Evolutionary conservation across 75 land plant species (phyloP).

Genomic region (Azolla pinnata): DNA sequence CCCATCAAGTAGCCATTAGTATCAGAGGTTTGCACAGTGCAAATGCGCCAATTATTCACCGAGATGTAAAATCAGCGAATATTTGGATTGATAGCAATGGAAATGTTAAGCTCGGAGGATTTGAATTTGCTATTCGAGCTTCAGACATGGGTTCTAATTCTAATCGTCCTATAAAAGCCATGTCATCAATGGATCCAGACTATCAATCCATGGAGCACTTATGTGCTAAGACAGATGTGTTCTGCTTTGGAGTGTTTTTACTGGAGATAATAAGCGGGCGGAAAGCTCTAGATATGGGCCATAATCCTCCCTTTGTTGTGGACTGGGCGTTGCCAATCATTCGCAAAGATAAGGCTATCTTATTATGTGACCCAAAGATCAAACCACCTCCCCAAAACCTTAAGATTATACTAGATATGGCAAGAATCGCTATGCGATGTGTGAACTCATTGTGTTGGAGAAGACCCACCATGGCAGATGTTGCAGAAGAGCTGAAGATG

Average conservation of each 20-base stretch:
- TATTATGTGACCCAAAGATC: constrained; percentile 3
- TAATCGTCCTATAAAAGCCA: neutral
- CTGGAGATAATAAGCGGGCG: constrained; percentile 18
- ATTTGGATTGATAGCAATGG: constrained; percentile 11
- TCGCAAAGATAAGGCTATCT: neutral
- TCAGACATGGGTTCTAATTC: neutral
- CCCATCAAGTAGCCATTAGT: constrained; percentile 3
- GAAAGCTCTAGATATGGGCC: constrained; percentile 5
- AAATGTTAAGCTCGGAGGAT: constrained; percentile 8
- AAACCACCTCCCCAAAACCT: neutral
- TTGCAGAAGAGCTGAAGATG: constrained; percentile 7
- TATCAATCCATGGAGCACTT: neutral
- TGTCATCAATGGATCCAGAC: constrained; percentile 5
- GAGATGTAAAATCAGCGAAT: constrained; percentile 13
- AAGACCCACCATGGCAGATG: constrained; percentile 14
- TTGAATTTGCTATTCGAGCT: constrained; percentile 3
- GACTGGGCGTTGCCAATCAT: constrained; percentile 4
- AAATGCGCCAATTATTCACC: constrained; percentile 1
- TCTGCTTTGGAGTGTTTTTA: constrained; percentile 21
- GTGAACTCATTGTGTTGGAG: neutral
- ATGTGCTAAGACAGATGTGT: constrained; percentile 14
- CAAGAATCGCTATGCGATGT: constrained; percentile 5
- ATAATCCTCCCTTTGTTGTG: constrained; percentile 1
- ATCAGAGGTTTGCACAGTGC: neutral
- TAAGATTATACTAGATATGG: neutral